Conservation (phyloP, 2,329 filamentous ascomycete species). For the Metarhizium anisopliae region DNA sequence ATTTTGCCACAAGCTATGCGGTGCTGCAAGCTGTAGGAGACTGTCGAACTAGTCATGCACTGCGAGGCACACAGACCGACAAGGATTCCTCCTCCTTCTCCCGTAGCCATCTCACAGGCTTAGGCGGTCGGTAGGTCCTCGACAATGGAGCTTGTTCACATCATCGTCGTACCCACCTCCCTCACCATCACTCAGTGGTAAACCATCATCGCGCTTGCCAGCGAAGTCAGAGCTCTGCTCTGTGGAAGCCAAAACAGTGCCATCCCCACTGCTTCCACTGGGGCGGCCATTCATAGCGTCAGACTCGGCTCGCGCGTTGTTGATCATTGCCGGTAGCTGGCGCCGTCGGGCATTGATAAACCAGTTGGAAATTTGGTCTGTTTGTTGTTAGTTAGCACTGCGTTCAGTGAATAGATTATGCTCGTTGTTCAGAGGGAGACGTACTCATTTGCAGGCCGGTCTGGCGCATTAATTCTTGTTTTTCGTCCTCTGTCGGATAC, state of each 20-base stretch:
- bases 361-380: constrained; percentile 70
- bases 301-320: constrained; percentile 42
- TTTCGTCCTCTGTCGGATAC: constrained; percentile 83
- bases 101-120: neutral
- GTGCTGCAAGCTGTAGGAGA: neutral
- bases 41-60: neutral
- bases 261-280: constrained; percentile 15
- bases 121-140: constrained; percentile 19
- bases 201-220: constrained; percentile 23
- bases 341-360: constrained; percentile 70
- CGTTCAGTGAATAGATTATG: neutral
- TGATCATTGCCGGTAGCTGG: constrained; percentile 52
- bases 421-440: constrained; percentile 22
- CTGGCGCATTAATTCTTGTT: constrained; percentile 67
- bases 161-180: constrained; percentile 36
- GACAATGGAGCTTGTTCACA: constrained; percentile 21
- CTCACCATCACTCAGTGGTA: constrained; percentile 38
- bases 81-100: neutral
- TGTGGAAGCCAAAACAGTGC: constrained; percentile 28
- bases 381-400: constrained; percentile 8
- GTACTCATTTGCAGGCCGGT: constrained; percentile 73
- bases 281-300: constrained; percentile 33
- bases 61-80: neutral
- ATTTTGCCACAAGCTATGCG: neutral
- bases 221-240: constrained; percentile 18